Evolutionary conservation across 495 filamentous ascomycete species (phyloP).

Genomic region (Aspergillus saccharolyticus): DNA sequence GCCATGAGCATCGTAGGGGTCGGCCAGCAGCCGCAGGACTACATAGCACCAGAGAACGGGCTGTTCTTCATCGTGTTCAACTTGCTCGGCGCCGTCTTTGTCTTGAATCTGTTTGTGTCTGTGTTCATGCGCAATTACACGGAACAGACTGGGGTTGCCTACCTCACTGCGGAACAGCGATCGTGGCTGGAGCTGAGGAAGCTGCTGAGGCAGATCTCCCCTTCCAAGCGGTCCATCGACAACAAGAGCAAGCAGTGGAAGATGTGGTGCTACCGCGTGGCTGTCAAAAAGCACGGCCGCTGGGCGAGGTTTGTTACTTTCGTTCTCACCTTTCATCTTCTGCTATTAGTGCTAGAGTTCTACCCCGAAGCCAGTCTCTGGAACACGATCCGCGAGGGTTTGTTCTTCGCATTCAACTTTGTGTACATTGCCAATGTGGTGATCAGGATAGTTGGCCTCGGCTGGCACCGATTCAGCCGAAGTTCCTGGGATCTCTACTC

Average conservation of each 20-base stretch:
- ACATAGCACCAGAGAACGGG: slow-evolving; percentile 73
- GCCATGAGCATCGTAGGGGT: slow-evolving; percentile 77
- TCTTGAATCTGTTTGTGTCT: slow-evolving; percentile 95
- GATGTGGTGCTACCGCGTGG: slow-evolving; percentile 89
- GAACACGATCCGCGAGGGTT: slow-evolving; percentile 60
- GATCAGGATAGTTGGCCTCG: slow-evolving; percentile 80
- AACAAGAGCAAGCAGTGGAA: slow-evolving; percentile 71
- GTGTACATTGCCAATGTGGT: slow-evolving; percentile 81
- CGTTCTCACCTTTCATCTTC: slow-evolving; percentile 74
- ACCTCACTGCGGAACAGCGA: slow-evolving; percentile 91
- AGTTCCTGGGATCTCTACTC: slow-evolving; percentile 97
- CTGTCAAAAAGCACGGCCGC: slow-evolving; percentile 87
- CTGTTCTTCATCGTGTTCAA: slow-evolving; percentile 97
- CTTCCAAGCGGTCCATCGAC: slow-evolving; percentile 78
- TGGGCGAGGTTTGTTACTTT: slow-evolving; percentile 82
- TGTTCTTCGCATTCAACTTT: slow-evolving; percentile 81
- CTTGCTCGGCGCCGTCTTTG: slow-evolving; percentile 92
- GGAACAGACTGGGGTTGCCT: slow-evolving; percentile 96
- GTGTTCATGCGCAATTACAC: slow-evolving; percentile 99
- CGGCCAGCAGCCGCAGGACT: slow-evolving; percentile 62
- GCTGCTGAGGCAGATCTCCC: slow-evolving; percentile 85
- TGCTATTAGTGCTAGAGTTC: slow-evolving; percentile 81
- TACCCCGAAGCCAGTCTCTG: slow-evolving; percentile 65
- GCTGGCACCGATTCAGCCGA: slow-evolving; percentile 85
- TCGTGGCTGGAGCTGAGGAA: slow-evolving; percentile 97